A percentile compares a stretch with the other conserved stretches of the same genome.
These are phyloP conservation scores for Hirsutella thompsonii DNA, from an alignment of 2,329 filamentous ascomycete genomes.

Conservation along the genomic window DNA sequence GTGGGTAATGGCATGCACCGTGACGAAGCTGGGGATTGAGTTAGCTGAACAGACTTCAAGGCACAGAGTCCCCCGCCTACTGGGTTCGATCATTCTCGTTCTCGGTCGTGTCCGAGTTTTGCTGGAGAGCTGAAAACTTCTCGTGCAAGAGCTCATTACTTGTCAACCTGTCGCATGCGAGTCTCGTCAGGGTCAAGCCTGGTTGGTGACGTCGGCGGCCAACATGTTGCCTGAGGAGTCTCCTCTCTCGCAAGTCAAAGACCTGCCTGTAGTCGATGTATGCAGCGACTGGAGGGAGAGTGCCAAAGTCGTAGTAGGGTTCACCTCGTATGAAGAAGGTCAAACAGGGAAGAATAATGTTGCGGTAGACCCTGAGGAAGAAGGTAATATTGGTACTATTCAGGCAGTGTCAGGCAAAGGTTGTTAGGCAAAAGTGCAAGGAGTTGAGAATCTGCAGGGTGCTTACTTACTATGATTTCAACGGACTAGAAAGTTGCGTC, in stretches of 20 bases:
- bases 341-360: neutral
- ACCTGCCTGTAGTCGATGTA: neutral
- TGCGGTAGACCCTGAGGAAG: neutral
- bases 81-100: too few species aligned
- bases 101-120: too few species aligned
- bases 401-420: neutral
- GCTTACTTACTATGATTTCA: neutral
- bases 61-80: too few species aligned
- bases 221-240: neutral
- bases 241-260: neutral
- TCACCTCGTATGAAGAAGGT: neutral
- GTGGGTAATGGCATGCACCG: too few species aligned
- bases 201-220: neutral
- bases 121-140: too few species aligned
- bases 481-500: neutral
- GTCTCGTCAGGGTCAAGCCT: neutral
- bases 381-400: neutral
- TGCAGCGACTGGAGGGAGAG: neutral
- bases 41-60: too few species aligned
- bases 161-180: neutral
- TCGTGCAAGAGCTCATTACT: neutral
- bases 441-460: neutral
- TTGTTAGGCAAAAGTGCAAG: neutral
- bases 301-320: neutral
- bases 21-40: too few species aligned